Conservation (phyloP, 1,284 basidiomycete genomes). For the Pseudozyma sp. region DNA sequence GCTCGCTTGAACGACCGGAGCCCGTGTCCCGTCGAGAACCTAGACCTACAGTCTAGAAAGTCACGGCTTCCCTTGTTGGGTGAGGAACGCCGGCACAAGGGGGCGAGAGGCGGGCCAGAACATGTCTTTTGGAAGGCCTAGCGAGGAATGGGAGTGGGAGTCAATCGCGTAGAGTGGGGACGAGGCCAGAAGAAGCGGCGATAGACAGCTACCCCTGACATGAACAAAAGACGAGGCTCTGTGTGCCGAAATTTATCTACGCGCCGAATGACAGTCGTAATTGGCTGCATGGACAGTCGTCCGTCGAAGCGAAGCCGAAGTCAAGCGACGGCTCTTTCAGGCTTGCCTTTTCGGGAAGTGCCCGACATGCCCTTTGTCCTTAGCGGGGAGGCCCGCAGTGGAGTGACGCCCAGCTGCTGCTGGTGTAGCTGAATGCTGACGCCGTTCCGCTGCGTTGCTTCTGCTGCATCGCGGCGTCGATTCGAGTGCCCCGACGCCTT, state of each 20-base stretch:
- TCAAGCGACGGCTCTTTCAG: not conserved
- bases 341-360: slow-evolving; percentile 9
- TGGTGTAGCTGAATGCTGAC: not conserved
- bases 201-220: slow-evolving; percentile 14
- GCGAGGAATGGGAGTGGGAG: not conserved
- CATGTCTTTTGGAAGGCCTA: not conserved
- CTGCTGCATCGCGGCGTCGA: slow-evolving; percentile 19
- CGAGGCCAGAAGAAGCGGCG: slow-evolving; percentile 5
- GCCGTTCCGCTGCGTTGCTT: not conserved
- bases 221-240: not conserved
- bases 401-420: slow-evolving; percentile 12
- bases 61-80: not conserved
- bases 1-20: not conserved
- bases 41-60: no score
- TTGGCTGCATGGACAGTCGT: not conserved
- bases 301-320: not conserved
- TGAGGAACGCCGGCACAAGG: not conserved
- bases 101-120: not conserved
- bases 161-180: slow-evolving; percentile 1
- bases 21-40: no score
- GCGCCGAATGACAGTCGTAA: no score
- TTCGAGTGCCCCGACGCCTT: slow-evolving; percentile 20
- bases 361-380: not conserved
- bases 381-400: not conserved
- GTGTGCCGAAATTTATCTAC: no score